Evolutionary conservation across 306 rosid species (phyloP).

Genomic region (Glycyrrhiza uralensis): DNA sequence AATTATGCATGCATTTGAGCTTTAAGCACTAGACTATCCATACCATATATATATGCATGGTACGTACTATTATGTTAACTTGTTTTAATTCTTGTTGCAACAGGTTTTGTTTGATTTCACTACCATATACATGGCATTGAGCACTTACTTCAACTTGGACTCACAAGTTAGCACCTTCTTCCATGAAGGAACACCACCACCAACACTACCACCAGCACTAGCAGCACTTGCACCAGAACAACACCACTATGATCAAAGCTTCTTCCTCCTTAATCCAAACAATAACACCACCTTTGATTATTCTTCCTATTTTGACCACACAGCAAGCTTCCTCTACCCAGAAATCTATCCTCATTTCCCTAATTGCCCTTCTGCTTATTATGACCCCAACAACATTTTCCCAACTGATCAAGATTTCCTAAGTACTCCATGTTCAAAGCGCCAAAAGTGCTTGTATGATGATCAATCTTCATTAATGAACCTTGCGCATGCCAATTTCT

Average conservation of each 20-base stretch:
- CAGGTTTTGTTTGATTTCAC: not conserved
- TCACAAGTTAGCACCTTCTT: constrained; percentile 11
- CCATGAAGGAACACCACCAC: not conserved
- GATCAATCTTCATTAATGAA: not conserved
- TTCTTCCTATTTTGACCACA: not conserved
- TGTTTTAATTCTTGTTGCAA: too few relatives aligned
- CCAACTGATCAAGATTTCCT: too few relatives aligned
- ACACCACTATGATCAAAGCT: not conserved
- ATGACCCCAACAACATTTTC: not conserved
- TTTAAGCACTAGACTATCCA: not conserved
- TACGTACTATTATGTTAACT: too few relatives aligned
- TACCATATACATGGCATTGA: constrained; percentile 28
- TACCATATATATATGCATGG: too few relatives aligned
- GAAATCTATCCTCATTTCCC: not conserved
- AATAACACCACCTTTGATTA: not conserved
- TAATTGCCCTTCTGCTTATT: not conserved
- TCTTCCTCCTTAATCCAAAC: not conserved
- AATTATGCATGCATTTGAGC: too few relatives aligned
- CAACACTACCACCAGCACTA: not conserved
- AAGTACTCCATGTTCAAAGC: constrained; percentile 30
- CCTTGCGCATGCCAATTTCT: not conserved
- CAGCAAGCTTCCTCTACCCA: not conserved
- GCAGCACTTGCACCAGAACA: not conserved
- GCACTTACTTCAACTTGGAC: constrained; percentile 27
- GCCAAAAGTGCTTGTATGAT: constrained; percentile 17